A percentile compares a stretch with the other conserved stretches of the same genome.
Evolutionary conservation across 257 asterid genomes (phyloP).

Genomic region (Catharanthus roseus): DNA sequence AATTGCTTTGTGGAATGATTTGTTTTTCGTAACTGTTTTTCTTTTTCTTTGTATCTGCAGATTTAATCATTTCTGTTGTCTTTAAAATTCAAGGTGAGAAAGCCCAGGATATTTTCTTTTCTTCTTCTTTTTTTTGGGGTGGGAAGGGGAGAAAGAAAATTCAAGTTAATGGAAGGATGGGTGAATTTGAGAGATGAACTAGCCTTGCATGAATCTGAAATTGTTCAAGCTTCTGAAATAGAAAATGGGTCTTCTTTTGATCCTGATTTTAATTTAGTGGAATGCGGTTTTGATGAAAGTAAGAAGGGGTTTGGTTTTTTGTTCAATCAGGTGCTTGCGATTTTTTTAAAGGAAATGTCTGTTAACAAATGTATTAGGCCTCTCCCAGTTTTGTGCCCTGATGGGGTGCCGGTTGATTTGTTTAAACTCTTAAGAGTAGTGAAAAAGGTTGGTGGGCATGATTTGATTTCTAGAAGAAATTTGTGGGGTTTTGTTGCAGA

Average conservation of each 20-base stretch:
- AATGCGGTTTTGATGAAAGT: slow-evolving; percentile 37
- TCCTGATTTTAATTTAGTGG: slow-evolving; percentile 31
- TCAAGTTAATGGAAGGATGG: slow-evolving; percentile 50
- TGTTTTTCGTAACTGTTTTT: background rate
- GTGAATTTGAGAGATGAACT: slow-evolving; percentile 28
- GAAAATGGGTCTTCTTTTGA: slow-evolving; percentile 22
- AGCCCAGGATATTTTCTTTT: background rate
- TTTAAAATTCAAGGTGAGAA: slow-evolving; percentile 5
- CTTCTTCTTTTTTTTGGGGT: background rate
- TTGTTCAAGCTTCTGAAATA: slow-evolving; percentile 10
- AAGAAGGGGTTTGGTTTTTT: slow-evolving; percentile 46
- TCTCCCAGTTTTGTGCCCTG: slow-evolving; percentile 43
- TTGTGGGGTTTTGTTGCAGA: slow-evolving; percentile 58
- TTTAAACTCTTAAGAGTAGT: slow-evolving; percentile 63
- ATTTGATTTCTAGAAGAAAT: slow-evolving; percentile 26
- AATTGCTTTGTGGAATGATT: slow-evolving; percentile 5
- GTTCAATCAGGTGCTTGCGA: slow-evolving; percentile 50
- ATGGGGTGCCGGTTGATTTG: slow-evolving; percentile 52
- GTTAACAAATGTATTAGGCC: slow-evolving; percentile 34
- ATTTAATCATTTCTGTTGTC: background rate
- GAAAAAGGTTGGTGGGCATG: slow-evolving; percentile 53
- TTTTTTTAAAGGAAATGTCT: slow-evolving; percentile 38
- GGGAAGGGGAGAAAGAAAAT: background rate
- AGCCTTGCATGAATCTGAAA: slow-evolving; percentile 21
- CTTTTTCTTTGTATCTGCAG: background rate